A percentile compares a stretch with the other conserved stretches of the same genome.
These are phyloP conservation scores for Stygiomarasmius scandens DNA, from an alignment of 1,284 basidiomycete genomes.

Conservation along the genomic window DNA sequence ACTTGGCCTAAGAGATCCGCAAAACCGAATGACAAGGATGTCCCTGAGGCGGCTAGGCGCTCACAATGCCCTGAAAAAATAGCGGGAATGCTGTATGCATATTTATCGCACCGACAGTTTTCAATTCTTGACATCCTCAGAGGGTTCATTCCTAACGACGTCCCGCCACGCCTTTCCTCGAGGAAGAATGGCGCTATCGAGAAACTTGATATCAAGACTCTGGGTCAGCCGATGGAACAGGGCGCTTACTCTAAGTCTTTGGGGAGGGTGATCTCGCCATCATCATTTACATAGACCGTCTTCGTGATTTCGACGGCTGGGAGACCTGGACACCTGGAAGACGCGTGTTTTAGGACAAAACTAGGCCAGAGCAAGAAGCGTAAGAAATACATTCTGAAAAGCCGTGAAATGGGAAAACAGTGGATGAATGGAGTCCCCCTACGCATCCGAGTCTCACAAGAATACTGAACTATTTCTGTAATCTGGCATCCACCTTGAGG, in stretches of 20 bases:
- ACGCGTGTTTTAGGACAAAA: slow-evolving; percentile 7
- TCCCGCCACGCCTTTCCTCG: slow-evolving; percentile 58
- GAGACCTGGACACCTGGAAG: slow-evolving; percentile 57
- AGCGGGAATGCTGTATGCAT: no score
- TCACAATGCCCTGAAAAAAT: no score
- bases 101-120: no score
- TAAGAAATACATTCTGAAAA: slow-evolving; percentile 66
- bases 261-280: slow-evolving; percentile 65
- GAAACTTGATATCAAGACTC: not conserved
- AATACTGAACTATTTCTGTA: slow-evolving; percentile 72
- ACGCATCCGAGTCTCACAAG: slow-evolving; percentile 48
- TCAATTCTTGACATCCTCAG: not conserved
- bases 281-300: slow-evolving; percentile 52
- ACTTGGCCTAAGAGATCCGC: no score
- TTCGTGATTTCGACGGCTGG: slow-evolving; percentile 76
- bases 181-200: slow-evolving; percentile 40
- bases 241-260: slow-evolving; percentile 43
- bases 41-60: no score
- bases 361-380: slow-evolving; percentile 2
- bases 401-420: slow-evolving; percentile 71
- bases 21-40: no score
- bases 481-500: slow-evolving; percentile 49
- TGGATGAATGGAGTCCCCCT: slow-evolving; percentile 42
- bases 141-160: slow-evolving; percentile 29
- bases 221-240: slow-evolving; percentile 5